phyloP scores from a whole-genome alignment of 148 eudicot genomes.

The Mesembryanthemum crystallinum region DNA sequence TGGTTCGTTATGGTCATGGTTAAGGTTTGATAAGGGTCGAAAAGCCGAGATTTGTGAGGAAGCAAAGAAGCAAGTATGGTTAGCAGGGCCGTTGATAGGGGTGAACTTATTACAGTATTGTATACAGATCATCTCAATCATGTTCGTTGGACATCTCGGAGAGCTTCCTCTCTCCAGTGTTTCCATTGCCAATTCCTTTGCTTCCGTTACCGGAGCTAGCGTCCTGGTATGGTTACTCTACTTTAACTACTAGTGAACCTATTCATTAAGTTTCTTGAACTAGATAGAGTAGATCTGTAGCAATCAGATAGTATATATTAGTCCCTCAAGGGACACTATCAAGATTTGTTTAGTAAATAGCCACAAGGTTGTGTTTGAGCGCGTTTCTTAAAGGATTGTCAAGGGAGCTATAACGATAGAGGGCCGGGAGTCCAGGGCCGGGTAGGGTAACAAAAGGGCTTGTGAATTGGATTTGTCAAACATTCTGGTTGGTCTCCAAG shows the following conservation, averaged over 20 bases:
- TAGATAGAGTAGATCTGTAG: too few relatives aligned
- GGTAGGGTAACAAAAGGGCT: too few relatives aligned
- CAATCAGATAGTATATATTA: too few relatives aligned
- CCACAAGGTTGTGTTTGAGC: too few relatives aligned
- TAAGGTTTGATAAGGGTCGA: background rate
- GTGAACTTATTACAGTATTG: slow-evolving; percentile 21
- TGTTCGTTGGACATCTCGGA: slow-evolving; percentile 36
- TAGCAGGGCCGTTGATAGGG: slow-evolving; percentile 27
- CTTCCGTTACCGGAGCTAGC: slow-evolving; percentile 27
- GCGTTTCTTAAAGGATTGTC: too few relatives aligned
- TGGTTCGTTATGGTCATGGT: too few relatives aligned
- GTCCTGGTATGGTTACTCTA: slow-evolving; percentile 17
- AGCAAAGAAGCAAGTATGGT: slow-evolving; percentile 25
- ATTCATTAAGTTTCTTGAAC: background rate
- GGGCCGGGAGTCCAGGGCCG: too few relatives aligned
- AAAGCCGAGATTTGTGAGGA: slow-evolving; percentile 14
- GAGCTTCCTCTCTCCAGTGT: slow-evolving; percentile 30
- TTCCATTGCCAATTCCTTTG: slow-evolving; percentile 36
- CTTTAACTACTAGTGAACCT: background rate
- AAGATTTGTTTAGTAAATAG: too few relatives aligned
- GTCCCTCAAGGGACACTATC: too few relatives aligned
- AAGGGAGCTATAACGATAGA: too few relatives aligned
- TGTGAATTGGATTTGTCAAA: too few relatives aligned
- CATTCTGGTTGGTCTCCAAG: too few relatives aligned
- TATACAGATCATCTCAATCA: slow-evolving; percentile 29